Percentiles rank a stretch among this genome's conserved stretches.
Conservation (phyloP, 495 filamentous ascomycete genomes). For the Neurospora tetraspora region DNA sequence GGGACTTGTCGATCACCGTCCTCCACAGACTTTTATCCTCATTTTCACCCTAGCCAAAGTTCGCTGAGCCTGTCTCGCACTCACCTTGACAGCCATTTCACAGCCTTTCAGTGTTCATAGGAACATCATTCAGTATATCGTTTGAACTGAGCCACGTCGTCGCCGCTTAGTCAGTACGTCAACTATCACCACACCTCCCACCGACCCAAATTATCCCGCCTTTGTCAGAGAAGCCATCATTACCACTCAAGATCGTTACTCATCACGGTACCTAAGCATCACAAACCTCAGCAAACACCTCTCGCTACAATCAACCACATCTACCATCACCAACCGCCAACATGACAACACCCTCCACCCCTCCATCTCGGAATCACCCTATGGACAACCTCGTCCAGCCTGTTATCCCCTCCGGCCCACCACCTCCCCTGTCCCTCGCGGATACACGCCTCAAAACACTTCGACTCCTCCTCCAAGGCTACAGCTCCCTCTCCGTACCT, state of each 20-base stretch:
- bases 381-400: not conserved
- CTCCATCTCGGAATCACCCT: not conserved
- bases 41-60: not conserved
- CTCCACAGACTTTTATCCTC: not conserved
- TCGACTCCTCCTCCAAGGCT: slow-evolving; percentile 23
- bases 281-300: too few species aligned
- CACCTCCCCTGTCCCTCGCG: not conserved
- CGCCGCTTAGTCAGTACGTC: not conserved
- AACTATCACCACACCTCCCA: not conserved
- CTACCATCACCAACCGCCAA: not conserved
- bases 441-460: slow-evolving; percentile 15
- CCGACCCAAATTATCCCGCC: not conserved
- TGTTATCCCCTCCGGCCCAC: too few species aligned
- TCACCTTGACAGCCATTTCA: not conserved
- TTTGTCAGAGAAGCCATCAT: not conserved
- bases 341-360: not conserved
- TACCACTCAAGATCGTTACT: not conserved
- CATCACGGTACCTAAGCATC: not conserved
- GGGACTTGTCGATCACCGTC: not conserved
- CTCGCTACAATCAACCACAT: not conserved
- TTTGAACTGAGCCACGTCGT: not conserved
- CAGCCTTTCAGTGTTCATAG: not conserved
- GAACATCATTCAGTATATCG: not conserved
- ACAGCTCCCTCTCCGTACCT: slow-evolving; percentile 23
- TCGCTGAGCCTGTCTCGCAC: not conserved